A percentile compares a stretch with the other conserved stretches of the same genome.
Evolutionary conservation across 192 early-diverging fungal genomes (phyloP).

Genomic region (Chytriomyces confervae): DNA sequence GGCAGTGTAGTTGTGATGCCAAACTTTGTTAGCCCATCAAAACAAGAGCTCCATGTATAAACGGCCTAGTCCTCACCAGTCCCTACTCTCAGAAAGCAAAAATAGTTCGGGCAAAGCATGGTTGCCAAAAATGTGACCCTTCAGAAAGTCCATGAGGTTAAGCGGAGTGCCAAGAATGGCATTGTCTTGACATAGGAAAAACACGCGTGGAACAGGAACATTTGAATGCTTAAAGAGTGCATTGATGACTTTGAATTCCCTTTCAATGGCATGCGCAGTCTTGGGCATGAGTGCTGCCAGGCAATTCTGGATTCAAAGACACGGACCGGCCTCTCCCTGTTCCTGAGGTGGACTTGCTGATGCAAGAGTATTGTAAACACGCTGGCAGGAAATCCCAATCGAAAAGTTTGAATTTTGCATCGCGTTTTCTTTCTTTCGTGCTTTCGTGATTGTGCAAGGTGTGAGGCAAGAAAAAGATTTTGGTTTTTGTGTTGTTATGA

Average conservation of each 20-base stretch:
- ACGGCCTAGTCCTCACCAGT: slow-evolving; percentile 30
- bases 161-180: slow-evolving; percentile 88
- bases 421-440: slow-evolving; percentile 88
- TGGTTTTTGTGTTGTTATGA: background rate
- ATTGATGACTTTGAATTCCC: slow-evolving; percentile 82
- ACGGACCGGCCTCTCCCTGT: slow-evolving; percentile 51
- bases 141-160: slow-evolving; percentile 94
- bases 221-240: slow-evolving; percentile 74
- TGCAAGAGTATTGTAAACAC: slow-evolving; percentile 72
- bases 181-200: slow-evolving; percentile 85
- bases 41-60: background rate
- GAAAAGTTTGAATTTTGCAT: slow-evolving; percentile 79
- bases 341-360: slow-evolving; percentile 70
- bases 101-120: slow-evolving; percentile 35
- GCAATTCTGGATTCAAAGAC: slow-evolving; percentile 27
- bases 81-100: slow-evolving; percentile 19
- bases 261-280: slow-evolving; percentile 91
- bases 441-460: slow-evolving; percentile 44
- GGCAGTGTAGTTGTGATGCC: slow-evolving; percentile 44
- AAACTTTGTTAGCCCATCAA: background rate
- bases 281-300: slow-evolving; percentile 5
- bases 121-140: slow-evolving; percentile 84
- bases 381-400: slow-evolving; percentile 72
- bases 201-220: slow-evolving; percentile 90
- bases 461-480: background rate